Conservation (phyloP, 495 filamentous ascomycete species). For the Trichoderma gamsii region DNA sequence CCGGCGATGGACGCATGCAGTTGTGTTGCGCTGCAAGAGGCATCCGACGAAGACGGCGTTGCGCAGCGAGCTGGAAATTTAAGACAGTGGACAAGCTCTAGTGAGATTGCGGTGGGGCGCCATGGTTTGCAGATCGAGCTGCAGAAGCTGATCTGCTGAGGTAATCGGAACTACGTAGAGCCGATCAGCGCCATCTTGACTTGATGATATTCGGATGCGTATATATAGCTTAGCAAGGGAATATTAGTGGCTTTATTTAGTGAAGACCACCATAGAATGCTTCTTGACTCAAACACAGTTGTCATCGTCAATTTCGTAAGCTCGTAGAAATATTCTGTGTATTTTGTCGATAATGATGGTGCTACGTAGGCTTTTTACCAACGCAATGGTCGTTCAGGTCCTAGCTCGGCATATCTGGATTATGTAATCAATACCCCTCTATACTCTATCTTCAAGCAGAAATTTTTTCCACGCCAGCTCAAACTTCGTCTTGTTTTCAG, state of each 20-base stretch:
- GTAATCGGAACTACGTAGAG: neutral
- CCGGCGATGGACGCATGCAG: neutral
- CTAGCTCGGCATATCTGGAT: neutral
- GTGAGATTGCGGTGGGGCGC: constrained; percentile 12
- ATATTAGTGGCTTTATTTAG: neutral
- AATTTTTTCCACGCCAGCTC: neutral
- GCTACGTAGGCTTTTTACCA: too few species aligned
- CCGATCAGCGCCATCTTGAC: neutral
- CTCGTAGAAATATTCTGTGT: too few species aligned
- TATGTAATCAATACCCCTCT: constrained; percentile 10
- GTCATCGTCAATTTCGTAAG: too few species aligned
- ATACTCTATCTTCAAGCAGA: neutral
- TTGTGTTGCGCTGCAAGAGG: neutral
- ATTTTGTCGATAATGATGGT: too few species aligned
- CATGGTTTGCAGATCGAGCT: neutral
- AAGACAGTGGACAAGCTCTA: neutral
- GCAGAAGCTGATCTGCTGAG: constrained; percentile 5
- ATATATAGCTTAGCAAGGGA: neutral
- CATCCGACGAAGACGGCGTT: neutral
- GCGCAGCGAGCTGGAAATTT: neutral
- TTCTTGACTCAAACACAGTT: too few species aligned
- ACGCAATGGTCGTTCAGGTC: too few species aligned
- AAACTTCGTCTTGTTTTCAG: constrained; percentile 6
- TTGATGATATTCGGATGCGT: too few species aligned
- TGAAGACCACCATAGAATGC: too few species aligned